Percentiles rank a stretch among this genome's conserved stretches.
phyloP scores from a whole-genome alignment of 1,284 basidiomycete genomes.

The Termitomyces sp. region DNA sequence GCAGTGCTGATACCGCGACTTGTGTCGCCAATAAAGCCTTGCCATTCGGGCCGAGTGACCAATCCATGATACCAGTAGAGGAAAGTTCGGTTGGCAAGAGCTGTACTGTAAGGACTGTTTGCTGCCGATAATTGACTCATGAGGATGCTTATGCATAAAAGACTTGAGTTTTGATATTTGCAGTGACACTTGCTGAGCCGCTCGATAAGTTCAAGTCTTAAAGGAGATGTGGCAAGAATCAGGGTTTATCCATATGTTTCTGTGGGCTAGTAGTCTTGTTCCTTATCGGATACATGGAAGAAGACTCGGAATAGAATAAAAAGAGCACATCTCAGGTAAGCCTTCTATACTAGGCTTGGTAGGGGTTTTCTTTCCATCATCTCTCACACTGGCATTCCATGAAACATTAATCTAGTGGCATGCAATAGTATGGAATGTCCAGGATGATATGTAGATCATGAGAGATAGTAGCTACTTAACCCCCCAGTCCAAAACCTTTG shows the following conservation, averaged over 20 bases:
- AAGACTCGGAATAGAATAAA: background rate
- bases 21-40: slow-evolving; percentile 35
- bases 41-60: slow-evolving; percentile 33
- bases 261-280: too few species aligned
- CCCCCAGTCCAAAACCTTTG: slow-evolving; percentile 8
- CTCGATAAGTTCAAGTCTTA: too few species aligned
- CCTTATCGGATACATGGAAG: too few species aligned
- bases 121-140: too few species aligned
- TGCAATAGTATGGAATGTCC: background rate
- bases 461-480: background rate
- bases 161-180: too few species aligned
- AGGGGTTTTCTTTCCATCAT: background rate
- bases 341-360: background rate
- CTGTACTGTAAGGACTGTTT: slow-evolving; percentile 42
- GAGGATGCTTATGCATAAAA: too few species aligned
- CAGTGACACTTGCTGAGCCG: too few species aligned
- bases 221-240: too few species aligned
- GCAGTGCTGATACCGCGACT: slow-evolving; percentile 26
- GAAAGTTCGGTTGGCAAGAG: slow-evolving; percentile 33
- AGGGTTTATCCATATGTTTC: too few species aligned
- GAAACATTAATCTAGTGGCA: background rate
- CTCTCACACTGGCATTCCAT: background rate
- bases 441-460: background rate
- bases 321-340: background rate
- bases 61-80: slow-evolving; percentile 26